These are phyloP conservation scores for Xylaria digitata DNA, from an alignment of 2,329 filamentous ascomycete species.

Conservation along the genomic window DNA sequence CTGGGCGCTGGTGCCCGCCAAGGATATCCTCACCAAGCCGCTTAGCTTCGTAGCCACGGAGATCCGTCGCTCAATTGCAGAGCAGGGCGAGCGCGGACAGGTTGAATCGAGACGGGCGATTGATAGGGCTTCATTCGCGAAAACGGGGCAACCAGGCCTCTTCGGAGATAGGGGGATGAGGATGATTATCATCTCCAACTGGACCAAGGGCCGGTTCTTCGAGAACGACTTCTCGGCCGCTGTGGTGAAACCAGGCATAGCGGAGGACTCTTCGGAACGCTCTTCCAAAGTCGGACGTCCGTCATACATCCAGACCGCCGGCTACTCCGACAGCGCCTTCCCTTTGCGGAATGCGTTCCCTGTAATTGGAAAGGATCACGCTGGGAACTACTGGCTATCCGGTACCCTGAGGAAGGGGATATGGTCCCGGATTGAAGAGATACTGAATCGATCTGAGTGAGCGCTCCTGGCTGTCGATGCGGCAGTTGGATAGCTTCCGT, in stretches of 20 bases:
- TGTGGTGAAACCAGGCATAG: not conserved
- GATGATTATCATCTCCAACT: constrained; percentile 5
- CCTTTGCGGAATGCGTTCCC: not conserved
- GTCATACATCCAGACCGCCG: not conserved
- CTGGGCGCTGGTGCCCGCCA: not conserved
- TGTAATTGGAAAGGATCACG: not conserved
- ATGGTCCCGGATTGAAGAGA: not conserved
- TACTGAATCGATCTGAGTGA: not conserved
- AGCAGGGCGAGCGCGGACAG: not conserved
- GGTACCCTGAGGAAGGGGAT: not conserved
- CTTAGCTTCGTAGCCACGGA: not conserved
- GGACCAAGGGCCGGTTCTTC: not conserved
- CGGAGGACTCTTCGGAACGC: not conserved
- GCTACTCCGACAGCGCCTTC: not conserved
- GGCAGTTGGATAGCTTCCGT: not conserved
- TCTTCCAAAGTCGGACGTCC: not conserved
- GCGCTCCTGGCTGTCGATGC: not conserved
- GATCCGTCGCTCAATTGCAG: not conserved
- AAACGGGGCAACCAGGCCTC: not conserved
- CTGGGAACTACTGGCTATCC: not conserved
- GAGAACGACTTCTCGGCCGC: not conserved
- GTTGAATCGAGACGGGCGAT: not conserved
- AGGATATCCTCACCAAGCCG: not conserved
- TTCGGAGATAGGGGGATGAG: not conserved
- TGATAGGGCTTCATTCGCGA: not conserved